Base-by-base conservation (phyloP, 306 rosid species). In the Dryas octopetala region DNA sequence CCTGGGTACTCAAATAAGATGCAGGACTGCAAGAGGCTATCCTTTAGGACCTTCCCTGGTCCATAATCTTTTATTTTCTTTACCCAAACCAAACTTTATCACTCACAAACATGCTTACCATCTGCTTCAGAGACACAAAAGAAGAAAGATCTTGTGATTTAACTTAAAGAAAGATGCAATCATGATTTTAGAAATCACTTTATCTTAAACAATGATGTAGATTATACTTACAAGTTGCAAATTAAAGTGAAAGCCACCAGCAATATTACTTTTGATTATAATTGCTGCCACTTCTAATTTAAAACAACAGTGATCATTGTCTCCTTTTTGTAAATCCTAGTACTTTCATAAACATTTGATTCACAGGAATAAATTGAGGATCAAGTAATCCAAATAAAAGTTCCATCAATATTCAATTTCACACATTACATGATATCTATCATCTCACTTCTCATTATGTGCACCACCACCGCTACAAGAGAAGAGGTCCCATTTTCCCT, bases 151-250 rank as follows among this genome's bases (percentile, higher is more conserved):
- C 83, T 85, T 76, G 76, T 74, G 61, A 74, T 32, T 49, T 78
- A 75, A 74, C 63, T 69, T 74, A 89, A 85, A 85, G 84, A 50
- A 43, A 47, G 62, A 38, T 17, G 69, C 77, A 82, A 73, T 79
- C 69, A 58, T 49, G 65, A 48, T 70, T 74, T 50, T 46, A 59
- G 58, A 79, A 41, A 28, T 41, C 50, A 51, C 74, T 79, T 77
- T 85, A 52, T 68, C 77, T 41, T 80, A 38, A 52, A 68, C 54
- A 72, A 71, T 64, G 49, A 63, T 32, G 58, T 63, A 75, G 68
- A 63, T 78, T 70, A 68, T 32, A 32, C 38, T 32, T 32, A 1
- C 38, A 32, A 32, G 67, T 50, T 76, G 52, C 51, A 59, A 59
- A 62, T 55, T 76, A 78, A 62, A 79, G 61, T 78, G 63, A 78